Evolutionary conservation across 2,329 filamentous ascomycete species (phyloP).

Genomic region (Penicillium sp.): DNA sequence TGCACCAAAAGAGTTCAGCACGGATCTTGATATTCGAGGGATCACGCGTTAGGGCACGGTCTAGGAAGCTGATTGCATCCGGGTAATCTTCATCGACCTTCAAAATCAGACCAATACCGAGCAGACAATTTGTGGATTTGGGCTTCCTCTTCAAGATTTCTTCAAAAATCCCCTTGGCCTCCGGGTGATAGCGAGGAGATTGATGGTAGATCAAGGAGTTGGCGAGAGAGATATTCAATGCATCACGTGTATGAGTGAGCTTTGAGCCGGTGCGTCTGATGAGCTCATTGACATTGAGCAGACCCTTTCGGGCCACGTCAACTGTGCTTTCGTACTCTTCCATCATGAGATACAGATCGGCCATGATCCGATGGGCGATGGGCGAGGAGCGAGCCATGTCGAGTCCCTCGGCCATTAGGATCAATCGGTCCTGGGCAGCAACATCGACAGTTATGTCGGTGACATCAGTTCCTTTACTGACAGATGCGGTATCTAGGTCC

Average conservation of each 20-base stretch:
- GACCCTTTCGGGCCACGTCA: slow-evolving; percentile 71
- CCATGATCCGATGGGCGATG: slow-evolving; percentile 76
- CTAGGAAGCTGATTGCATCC: slow-evolving; percentile 74
- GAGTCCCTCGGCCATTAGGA: slow-evolving; percentile 74
- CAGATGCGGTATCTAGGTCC: slow-evolving; percentile 27
- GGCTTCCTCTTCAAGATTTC: slow-evolving; percentile 70
- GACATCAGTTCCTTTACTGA: slow-evolving; percentile 30
- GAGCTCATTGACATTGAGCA: slow-evolving; percentile 58
- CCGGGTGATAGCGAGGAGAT: slow-evolving; percentile 79
- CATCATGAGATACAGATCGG: slow-evolving; percentile 74
- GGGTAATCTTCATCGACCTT: slow-evolving; percentile 89
- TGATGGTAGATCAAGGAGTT: slow-evolving; percentile 90
- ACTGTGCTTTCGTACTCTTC: slow-evolving; percentile 81
- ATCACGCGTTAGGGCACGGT: slow-evolving; percentile 69
- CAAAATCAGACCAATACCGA: slow-evolving; percentile 85
- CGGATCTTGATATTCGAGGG: slow-evolving; percentile 70
- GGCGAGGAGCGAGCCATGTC: slow-evolving; percentile 61
- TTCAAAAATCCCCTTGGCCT: slow-evolving; percentile 83
- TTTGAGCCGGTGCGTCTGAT: slow-evolving; percentile 62
- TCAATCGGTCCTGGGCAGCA: slow-evolving; percentile 70
- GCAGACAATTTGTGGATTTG: slow-evolving; percentile 72
- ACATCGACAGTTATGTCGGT: slow-evolving; percentile 44
- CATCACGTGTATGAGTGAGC: slow-evolving; percentile 67
- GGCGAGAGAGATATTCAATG: slow-evolving; percentile 70
- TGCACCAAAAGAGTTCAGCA: slow-evolving; percentile 88